phyloP scores from a whole-genome alignment of 495 filamentous ascomycete genomes.

The Evansstolkia leycettana region DNA sequence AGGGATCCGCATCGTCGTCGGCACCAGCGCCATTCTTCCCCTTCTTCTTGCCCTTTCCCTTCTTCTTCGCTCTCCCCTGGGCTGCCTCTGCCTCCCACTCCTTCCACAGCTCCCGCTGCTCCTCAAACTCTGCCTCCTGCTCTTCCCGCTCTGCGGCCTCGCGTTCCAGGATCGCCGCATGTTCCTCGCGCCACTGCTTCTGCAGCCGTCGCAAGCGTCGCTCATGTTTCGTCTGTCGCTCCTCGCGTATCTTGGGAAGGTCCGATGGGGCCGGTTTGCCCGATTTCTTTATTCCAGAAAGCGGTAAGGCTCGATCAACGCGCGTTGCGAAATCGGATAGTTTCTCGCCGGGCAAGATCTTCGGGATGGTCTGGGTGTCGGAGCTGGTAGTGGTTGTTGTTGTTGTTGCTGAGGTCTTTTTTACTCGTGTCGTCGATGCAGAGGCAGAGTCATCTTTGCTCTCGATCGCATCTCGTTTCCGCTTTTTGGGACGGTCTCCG shows the following conservation, averaged over 20 bases:
- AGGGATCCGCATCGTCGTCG: constrained; percentile 61
- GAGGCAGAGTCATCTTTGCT: constrained; percentile 1
- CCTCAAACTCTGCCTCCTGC: constrained; percentile 39
- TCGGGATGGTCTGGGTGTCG: constrained; percentile 29
- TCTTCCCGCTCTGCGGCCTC: constrained; percentile 58
- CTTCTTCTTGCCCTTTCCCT: constrained; percentile 26
- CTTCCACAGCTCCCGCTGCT: constrained; percentile 33
- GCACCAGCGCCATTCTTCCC: constrained; percentile 22
- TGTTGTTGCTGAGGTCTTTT: constrained; percentile 9
- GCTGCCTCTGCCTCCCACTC: constrained; percentile 35
- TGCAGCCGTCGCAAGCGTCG: constrained; percentile 72
- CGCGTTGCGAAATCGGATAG: constrained; percentile 73
- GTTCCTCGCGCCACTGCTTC: constrained; percentile 65
- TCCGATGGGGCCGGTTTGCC: constrained; percentile 13
- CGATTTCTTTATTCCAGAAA: constrained; percentile 45
- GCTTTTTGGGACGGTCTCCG: constrained; percentile 35
- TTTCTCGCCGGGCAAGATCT: constrained; percentile 70
- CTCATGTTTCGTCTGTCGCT: constrained; percentile 66
- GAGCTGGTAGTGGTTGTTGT: constrained; percentile 4
- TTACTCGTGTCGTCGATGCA: constrained; percentile 4
- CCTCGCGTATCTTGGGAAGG: constrained; percentile 34
- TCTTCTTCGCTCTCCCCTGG: constrained; percentile 47
- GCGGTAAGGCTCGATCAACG: constrained; percentile 74
- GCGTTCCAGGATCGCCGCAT: constrained; percentile 47
- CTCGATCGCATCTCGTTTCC: constrained; percentile 18